A percentile compares a stretch with the other conserved stretches of the same genome.
Evolutionary conservation across 2,329 filamentous ascomycete species (phyloP).

Genomic region (Sarocladium oryzae): DNA sequence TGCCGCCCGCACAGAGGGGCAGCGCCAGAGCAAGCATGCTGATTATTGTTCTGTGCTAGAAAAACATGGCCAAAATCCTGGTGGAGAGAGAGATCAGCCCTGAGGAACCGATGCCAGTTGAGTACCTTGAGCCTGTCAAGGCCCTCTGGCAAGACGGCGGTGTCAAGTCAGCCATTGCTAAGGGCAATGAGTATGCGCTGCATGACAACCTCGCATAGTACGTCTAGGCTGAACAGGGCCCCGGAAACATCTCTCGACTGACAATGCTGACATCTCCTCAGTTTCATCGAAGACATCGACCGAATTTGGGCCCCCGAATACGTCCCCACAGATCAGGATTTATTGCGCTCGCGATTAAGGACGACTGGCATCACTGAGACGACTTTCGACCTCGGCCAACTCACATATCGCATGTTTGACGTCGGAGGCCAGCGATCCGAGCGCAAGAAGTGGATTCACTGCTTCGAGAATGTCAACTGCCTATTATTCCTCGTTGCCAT

Average conservation of each 20-base stretch:
- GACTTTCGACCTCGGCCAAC: slow-evolving; percentile 81
- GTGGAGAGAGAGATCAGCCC: slow-evolving; percentile 76
- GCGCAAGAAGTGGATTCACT: slow-evolving; percentile 96
- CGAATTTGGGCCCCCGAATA: slow-evolving; percentile 71
- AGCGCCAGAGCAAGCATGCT: slow-evolving; percentile 7
- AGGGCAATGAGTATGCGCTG: slow-evolving; percentile 93
- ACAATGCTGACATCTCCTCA: slow-evolving; percentile 29
- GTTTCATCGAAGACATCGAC: slow-evolving; percentile 77
- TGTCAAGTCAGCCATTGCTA: slow-evolving; percentile 79
- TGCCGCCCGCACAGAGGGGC: neutral
- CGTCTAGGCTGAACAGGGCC: slow-evolving; percentile 28
- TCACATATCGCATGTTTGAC: slow-evolving; percentile 96
- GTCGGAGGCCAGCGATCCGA: slow-evolving; percentile 89
- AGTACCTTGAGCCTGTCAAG: slow-evolving; percentile 77
- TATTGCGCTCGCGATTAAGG: slow-evolving; percentile 80
- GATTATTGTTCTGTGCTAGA: slow-evolving; percentile 40
- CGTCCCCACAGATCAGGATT: slow-evolving; percentile 88
- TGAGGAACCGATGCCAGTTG: slow-evolving; percentile 71
- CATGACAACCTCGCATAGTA: slow-evolving; percentile 96
- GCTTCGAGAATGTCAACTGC: slow-evolving; percentile 90
- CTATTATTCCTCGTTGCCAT: slow-evolving; percentile 91
- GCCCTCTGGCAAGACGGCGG: slow-evolving; percentile 77
- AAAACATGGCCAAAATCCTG: slow-evolving; percentile 69
- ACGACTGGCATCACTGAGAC: slow-evolving; percentile 97
- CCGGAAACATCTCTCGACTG: neutral